Percentiles rank a stretch among this genome's conserved stretches.
Evolutionary conservation across 805 yeast genomes (phyloP).

Genomic region (Trichomonascus vanleenenianus): DNA sequence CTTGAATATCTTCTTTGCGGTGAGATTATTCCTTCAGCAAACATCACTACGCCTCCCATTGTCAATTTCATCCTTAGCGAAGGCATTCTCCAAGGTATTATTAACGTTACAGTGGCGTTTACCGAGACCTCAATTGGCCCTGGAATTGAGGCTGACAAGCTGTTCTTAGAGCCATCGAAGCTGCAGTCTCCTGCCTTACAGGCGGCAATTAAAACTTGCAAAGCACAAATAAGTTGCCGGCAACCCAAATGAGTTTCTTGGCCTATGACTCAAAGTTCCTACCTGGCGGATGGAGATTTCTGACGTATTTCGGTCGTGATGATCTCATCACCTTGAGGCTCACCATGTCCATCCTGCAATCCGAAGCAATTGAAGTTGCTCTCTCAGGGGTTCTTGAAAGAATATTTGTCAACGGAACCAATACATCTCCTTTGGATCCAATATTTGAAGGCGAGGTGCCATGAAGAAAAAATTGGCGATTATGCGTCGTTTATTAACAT

Average conservation of each 20-base stretch:
- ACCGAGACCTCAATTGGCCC: too few relatives aligned
- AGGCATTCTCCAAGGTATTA: too few relatives aligned
- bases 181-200: too few relatives aligned
- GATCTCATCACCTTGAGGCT: not conserved
- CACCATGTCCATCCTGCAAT: not conserved
- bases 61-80: too few relatives aligned
- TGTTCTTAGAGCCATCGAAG: too few relatives aligned
- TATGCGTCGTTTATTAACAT: constrained; percentile 10
- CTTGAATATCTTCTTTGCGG: too few relatives aligned
- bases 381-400: not conserved
- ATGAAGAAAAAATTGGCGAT: constrained; percentile 10
- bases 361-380: not conserved
- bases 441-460: constrained; percentile 6
- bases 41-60: too few relatives aligned
- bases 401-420: not conserved
- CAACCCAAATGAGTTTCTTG: not conserved
- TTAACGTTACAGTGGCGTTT: too few relatives aligned
- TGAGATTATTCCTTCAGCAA: too few relatives aligned
- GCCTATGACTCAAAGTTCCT: not conserved
- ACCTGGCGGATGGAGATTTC: not conserved
- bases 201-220: too few relatives aligned
- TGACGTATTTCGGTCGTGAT: not conserved
- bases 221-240: too few relatives aligned
- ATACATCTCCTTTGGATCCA: not conserved
- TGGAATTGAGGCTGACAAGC: too few relatives aligned